Percentiles rank a stretch among this genome's conserved stretches.
phyloP scores from a whole-genome alignment of 2,329 filamentous ascomycete species.

The Talaromyces sp. region DNA sequence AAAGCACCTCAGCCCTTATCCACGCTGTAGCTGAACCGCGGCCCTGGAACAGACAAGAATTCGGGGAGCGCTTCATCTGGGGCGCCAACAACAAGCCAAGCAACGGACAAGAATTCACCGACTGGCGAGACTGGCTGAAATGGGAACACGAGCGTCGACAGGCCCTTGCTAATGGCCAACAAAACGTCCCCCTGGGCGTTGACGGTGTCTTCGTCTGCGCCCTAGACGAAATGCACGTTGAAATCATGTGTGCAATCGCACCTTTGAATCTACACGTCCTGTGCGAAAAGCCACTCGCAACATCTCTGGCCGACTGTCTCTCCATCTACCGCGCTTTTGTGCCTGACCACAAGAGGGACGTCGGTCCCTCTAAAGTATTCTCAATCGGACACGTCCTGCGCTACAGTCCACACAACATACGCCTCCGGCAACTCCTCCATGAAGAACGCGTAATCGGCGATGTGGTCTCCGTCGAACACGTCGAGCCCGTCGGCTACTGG shows the following conservation, averaged over 20 bases:
- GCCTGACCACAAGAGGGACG: constrained; percentile 20
- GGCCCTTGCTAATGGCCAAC: neutral
- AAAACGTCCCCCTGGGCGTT: constrained; percentile 47
- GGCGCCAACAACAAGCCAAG: constrained; percentile 43
- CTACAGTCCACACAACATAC: constrained; percentile 88
- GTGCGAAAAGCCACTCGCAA: constrained; percentile 92
- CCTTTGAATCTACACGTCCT: constrained; percentile 73
- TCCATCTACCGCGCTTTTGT: constrained; percentile 55
- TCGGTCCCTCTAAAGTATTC: constrained; percentile 58
- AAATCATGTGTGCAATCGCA: constrained; percentile 72
- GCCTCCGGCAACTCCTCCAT: constrained; percentile 74
- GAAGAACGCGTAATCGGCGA: constrained; percentile 77
- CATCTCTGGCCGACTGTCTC: constrained; percentile 73
- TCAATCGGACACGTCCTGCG: constrained; percentile 91
- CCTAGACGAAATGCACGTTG: constrained; percentile 81
- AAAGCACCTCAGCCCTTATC: constrained; percentile 65
- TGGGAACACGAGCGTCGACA: constrained; percentile 66
- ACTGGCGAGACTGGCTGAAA: constrained; percentile 72
- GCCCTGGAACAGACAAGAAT: constrained; percentile 67
- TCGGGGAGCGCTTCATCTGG: constrained; percentile 75
- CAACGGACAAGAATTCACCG: constrained; percentile 66
- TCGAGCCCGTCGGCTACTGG: constrained; percentile 94
- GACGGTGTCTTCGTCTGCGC: constrained; percentile 71
- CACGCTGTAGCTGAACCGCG: constrained; percentile 79
- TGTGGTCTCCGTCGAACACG: constrained; percentile 81